A percentile compares a stretch with the other conserved stretches of the same genome.
These are phyloP conservation scores for Dendrostoma leiphaemia DNA, from an alignment of 2,329 filamentous ascomycete genomes.

Conservation along the genomic window DNA sequence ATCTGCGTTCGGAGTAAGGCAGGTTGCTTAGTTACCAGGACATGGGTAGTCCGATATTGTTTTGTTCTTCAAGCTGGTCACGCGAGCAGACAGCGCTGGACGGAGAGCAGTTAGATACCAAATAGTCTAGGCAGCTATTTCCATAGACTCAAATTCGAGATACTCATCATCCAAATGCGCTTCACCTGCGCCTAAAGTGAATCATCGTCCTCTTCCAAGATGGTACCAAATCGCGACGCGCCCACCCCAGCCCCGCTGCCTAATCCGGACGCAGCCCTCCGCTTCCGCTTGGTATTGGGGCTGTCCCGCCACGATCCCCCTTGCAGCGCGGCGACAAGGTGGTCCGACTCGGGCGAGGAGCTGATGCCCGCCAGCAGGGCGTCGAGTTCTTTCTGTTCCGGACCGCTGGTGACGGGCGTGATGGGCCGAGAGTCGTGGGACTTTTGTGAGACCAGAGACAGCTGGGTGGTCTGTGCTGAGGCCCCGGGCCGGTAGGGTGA, in stretches of 20 bases:
- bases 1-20: conserved; percentile 1
- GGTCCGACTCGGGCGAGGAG: conserved; percentile 12
- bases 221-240: conserved; percentile 40
- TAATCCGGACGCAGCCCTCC: conserved; percentile 28
- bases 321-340: not conserved
- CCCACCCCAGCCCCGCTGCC: conserved; percentile 33
- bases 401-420: conserved; percentile 4
- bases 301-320: conserved; percentile 19
- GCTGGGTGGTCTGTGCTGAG: not conserved
- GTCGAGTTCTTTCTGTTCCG: conserved; percentile 12
- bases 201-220: conserved; percentile 69
- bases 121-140: not conserved
- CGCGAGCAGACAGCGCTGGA: not conserved
- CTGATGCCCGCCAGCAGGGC: conserved; percentile 12
- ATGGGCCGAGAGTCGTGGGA: conserved; percentile 12
- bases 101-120: not conserved
- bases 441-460: not conserved
- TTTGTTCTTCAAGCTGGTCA: not conserved
- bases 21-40: not conserved
- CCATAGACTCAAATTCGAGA: not conserved
- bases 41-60: not conserved
- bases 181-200: too few relatives aligned
- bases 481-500: not conserved
- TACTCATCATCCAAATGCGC: not conserved
- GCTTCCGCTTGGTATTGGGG: conserved; percentile 32